Evolutionary conservation across 768 basidiomycete genomes (phyloP).

Genomic region (Russula griseocarnosa): DNA sequence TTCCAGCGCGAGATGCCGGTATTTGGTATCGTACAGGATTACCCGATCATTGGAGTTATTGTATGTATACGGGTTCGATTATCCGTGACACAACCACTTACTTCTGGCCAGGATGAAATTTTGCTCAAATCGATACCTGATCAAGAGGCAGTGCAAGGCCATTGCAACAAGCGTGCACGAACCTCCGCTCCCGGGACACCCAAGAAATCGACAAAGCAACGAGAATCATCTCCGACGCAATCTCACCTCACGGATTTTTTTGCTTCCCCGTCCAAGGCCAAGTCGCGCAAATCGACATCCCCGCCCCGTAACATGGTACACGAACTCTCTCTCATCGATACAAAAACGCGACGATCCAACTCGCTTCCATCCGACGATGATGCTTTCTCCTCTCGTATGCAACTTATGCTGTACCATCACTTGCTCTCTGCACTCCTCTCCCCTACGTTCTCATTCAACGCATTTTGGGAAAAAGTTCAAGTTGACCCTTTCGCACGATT

Average conservation of each 20-base stretch:
- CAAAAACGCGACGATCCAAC: conserved; percentile 57
- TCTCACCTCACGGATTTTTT: conserved; percentile 30
- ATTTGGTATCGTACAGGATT: conserved; percentile 64
- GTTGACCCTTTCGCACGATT: conserved; percentile 45
- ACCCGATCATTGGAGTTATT: conserved; percentile 70
- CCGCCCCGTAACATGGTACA: conserved; percentile 15
- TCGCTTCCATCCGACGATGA: conserved; percentile 57
- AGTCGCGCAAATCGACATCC: not conserved
- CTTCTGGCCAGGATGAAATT: conserved; percentile 49
- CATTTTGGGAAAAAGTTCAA: conserved; percentile 48
- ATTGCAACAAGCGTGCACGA: conserved; percentile 26
- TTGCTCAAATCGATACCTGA: conserved; percentile 30
- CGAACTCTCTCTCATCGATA: conserved; percentile 54
- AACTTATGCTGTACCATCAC: conserved; percentile 74
- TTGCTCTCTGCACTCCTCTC: conserved; percentile 52
- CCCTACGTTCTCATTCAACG: conserved; percentile 46
- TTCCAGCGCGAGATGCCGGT: conserved; percentile 78
- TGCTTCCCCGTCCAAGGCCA: conserved; percentile 5
- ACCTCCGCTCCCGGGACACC: conserved; percentile 31
- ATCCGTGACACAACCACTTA: not conserved
- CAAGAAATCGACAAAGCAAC: conserved; percentile 33
- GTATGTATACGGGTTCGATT: conserved; percentile 40
- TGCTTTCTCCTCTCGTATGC: conserved; percentile 54
- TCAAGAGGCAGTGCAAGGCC: conserved; percentile 5
- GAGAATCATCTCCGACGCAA: conserved; percentile 27